Evolutionary conservation across 371 early-diverging fungal genomes (phyloP), one percentile per base, ranked within the genome.

Genomic region (Mucor plumbeus): DNA sequence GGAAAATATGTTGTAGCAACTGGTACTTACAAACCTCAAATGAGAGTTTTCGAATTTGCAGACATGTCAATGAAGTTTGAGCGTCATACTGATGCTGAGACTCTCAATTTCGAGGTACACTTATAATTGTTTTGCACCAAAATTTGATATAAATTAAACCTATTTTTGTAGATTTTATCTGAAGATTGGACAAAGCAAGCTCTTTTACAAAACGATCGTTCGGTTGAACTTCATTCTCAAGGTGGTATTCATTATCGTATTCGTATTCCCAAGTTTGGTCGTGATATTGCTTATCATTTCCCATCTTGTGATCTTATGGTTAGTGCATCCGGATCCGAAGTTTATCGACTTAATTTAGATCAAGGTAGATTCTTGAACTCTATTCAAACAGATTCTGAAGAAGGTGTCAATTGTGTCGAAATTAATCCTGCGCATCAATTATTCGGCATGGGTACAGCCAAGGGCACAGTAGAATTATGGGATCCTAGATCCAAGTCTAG

Each of bases 151-250:
- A 26, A 26, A 26, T 26, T 26, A 26, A 26, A 1, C 26, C 1
- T 26, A 26, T 26, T 26, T 26, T 4, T 53, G 39, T 79, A 90
- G 89, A 85, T 97, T 15, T 79, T 99, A 41, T 94, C 95, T 1
- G 97, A 99, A 69, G 99, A 99, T 83, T 99, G 98, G 97, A 96
- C 96, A 36, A 99, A 99, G 78, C 82, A 91, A 7, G 96, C 95
- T 21, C 90, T 94, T 58, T 79, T 99, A 77, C 98, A 98, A 79
- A 85, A 87, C 43, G 98, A 98, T 78, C 88, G 98, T 56, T 87
- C 92, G n/a, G 75, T 99, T 9, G 99, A 99, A 83, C 94, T 99
- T 69, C 99, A 99, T 75, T 84, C 95, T 7, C 98, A 97, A 72
- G 95, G 93, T 21, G 99, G 98, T 59, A 81, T 97, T 77, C 98